These are phyloP conservation scores for Trichoderma sp. DNA, from an alignment of 2,329 filamentous ascomycete genomes.

Conservation along the genomic window DNA sequence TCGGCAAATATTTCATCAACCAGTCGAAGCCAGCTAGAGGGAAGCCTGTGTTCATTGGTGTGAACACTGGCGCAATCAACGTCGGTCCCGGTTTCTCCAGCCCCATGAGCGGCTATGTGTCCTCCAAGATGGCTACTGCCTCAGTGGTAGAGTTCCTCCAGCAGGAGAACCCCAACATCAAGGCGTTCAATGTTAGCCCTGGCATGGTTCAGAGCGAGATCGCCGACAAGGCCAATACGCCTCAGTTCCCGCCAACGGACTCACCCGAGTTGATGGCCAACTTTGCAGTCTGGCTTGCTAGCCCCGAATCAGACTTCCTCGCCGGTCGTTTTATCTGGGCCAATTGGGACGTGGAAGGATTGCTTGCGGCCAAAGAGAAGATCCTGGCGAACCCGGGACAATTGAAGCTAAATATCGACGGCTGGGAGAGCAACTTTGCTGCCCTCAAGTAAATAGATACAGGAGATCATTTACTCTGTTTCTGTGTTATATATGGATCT, in stretches of 20 bases:
- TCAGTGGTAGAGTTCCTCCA: conserved; percentile 6
- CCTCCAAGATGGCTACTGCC: not conserved
- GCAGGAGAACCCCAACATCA: not conserved
- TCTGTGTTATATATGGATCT: fast-evolving
- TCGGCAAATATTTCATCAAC: not conserved
- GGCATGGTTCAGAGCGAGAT: not conserved
- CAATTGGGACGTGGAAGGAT: conserved; percentile 1
- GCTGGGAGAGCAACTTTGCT: not conserved
- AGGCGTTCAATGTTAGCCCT: not conserved
- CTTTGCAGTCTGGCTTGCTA: conserved; percentile 3
- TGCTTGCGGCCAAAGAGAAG: not conserved
- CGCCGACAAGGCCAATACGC: not conserved
- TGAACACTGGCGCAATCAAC: not conserved
- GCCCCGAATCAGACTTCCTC: conserved; percentile 5
- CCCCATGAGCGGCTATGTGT: not conserved
- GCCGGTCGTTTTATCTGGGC: conserved; percentile 2
- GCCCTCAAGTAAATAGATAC: not conserved
- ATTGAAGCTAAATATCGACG: not conserved
- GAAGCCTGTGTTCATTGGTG: not conserved
- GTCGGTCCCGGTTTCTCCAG: not conserved
- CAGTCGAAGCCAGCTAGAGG: not conserved
- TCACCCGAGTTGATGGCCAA: not conserved
- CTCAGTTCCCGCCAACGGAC: not conserved
- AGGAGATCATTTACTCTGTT: no score
- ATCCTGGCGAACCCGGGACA: not conserved